These are phyloP conservation scores for Pyrus communis DNA, from an alignment of 306 rosid genomes.

Conservation along the genomic window DNA sequence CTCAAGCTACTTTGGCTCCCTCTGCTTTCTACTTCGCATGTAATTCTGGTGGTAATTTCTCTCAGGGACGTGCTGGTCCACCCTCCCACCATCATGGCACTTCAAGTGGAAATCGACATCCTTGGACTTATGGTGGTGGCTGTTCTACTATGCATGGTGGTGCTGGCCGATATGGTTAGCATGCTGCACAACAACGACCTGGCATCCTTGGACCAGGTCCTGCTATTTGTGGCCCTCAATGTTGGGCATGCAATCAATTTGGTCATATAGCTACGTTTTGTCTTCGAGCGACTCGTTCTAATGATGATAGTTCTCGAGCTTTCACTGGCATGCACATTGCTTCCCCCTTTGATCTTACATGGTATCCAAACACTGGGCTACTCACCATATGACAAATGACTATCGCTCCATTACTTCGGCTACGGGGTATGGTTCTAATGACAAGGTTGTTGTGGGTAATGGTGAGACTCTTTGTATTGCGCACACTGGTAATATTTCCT, in stretches of 20 bases:
- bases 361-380: too few relatives aligned
- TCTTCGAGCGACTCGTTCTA: not conserved
- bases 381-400: not conserved
- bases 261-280: not conserved
- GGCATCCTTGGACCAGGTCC: not conserved
- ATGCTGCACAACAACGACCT: accelerated
- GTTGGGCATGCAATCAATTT: not conserved
- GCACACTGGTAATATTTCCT: not conserved
- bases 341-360: too few relatives aligned
- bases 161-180: not conserved
- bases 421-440: too few relatives aligned
- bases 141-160: not conserved
- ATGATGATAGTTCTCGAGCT: too few relatives aligned
- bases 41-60: too few relatives aligned
- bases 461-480: not conserved
- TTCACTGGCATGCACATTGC: too few relatives aligned
- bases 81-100: accelerated
- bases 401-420: too few relatives aligned
- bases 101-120: not conserved
- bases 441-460: not conserved
- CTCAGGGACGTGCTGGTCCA: accelerated
- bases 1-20: not conserved
- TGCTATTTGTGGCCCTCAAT: not conserved
- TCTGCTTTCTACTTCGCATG: not conserved
- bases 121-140: not conserved